These are phyloP conservation scores for Fusarium scirpi DNA, from an alignment of 2,329 filamentous ascomycete genomes.

Conservation along the genomic window DNA sequence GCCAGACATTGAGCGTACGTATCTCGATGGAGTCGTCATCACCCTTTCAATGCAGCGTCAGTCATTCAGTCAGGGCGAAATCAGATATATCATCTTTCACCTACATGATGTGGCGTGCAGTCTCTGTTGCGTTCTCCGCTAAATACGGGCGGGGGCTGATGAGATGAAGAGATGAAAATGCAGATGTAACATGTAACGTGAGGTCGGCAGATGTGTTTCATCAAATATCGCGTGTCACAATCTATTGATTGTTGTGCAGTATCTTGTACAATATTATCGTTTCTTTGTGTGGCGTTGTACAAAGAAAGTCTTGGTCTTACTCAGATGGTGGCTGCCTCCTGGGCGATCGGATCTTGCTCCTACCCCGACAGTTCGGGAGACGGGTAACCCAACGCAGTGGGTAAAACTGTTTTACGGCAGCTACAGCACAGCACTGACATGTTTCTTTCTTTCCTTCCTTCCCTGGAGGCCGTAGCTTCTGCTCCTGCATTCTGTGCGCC, in stretches of 20 bases:
- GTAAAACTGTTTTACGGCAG: conserved; percentile 18
- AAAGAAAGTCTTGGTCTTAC: background rate
- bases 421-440: conserved; percentile 13
- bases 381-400: background rate
- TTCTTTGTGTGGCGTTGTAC: background rate
- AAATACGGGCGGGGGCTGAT: conserved; percentile 12
- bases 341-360: conserved; percentile 31
- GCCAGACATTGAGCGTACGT: conserved; percentile 7
- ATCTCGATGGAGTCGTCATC: conserved; percentile 19
- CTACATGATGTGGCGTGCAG: conserved; percentile 19
- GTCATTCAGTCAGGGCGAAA: conserved; percentile 12
- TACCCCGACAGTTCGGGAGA: conserved; percentile 21
- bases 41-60: conserved; percentile 12
- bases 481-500: conserved; percentile 16
- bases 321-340: conserved; percentile 2
- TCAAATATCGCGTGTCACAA: conserved; percentile 9
- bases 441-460: conserved; percentile 1
- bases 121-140: conserved; percentile 10
- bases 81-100: conserved; percentile 37
- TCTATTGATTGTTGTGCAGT: conserved; percentile 13
- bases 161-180: conserved; percentile 18
- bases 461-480: background rate
- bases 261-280: background rate
- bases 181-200: conserved; percentile 1
- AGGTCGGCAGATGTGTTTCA: conserved; percentile 4